A percentile compares a stretch with the other conserved stretches of the same genome.
Conservation (phyloP, 1,139 yeast species). For the Lodderomyces theae region DNA sequence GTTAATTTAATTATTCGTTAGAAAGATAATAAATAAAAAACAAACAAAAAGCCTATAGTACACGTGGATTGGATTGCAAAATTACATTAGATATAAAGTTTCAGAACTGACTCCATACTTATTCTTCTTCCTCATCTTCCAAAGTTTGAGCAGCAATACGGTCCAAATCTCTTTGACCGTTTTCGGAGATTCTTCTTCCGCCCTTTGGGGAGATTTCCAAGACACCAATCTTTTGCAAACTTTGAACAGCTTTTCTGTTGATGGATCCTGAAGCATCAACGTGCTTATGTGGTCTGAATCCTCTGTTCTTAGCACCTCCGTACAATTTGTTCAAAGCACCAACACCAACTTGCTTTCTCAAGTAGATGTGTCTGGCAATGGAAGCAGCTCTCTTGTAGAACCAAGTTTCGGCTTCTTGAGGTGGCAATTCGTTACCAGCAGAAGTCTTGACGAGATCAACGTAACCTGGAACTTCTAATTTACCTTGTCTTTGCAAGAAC, state of each 20-base stretch:
- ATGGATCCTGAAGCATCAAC: slow-evolving; percentile 98
- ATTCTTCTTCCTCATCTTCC: slow-evolving; percentile 75
- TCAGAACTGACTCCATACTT: too few relatives aligned
- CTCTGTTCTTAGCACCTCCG: slow-evolving; percentile 99
- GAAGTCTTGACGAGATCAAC: slow-evolving; percentile 99
- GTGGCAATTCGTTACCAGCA: slow-evolving; percentile 98
- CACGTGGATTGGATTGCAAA: background rate
- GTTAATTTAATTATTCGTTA: slow-evolving; percentile 2
- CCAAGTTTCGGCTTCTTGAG: slow-evolving; percentile 99
- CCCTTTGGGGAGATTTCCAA: slow-evolving; percentile 96
- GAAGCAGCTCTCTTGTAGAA: slow-evolving; percentile 99
- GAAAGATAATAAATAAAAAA: too few relatives aligned
- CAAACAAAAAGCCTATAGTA: slow-evolving; percentile 2
- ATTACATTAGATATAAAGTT: too few relatives aligned
- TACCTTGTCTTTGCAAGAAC: slow-evolving; percentile 99
- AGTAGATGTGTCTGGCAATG: slow-evolving; percentile 99
- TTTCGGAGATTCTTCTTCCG: slow-evolving; percentile 99
- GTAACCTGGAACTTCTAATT: slow-evolving; percentile 99
- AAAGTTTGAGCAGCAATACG: slow-evolving; percentile 99
- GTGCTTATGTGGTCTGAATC: slow-evolving; percentile 98
- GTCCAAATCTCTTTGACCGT: slow-evolving; percentile 99
- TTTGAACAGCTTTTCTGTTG: slow-evolving; percentile 98
- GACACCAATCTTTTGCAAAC: slow-evolving; percentile 97
- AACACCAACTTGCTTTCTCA: slow-evolving; percentile 99
- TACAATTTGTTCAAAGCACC: slow-evolving; percentile 98